A percentile compares a stretch with the other conserved stretches of the same genome.
These are phyloP conservation scores for Salvia hispanica DNA, from an alignment of 257 asterid genomes.

Conservation along the genomic window DNA sequence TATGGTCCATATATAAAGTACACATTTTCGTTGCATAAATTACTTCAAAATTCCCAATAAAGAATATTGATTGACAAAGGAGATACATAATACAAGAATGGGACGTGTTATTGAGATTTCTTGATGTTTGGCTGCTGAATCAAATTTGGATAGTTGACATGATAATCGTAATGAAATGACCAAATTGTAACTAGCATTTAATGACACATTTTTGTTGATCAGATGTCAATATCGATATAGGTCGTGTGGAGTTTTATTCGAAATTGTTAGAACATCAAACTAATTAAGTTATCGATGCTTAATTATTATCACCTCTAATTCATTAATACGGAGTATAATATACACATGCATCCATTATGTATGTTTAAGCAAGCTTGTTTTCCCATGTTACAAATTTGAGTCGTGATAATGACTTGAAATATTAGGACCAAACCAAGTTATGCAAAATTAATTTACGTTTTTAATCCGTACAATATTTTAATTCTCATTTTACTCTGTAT, in stretches of 20 bases:
- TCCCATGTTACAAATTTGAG: slow-evolving; percentile 29
- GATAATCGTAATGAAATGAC: slow-evolving; percentile 6
- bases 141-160: slow-evolving; percentile 34
- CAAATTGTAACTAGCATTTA: slow-evolving; percentile 31
- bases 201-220: slow-evolving; percentile 28
- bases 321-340: slow-evolving; percentile 17
- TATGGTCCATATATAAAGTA: no score
- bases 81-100: no score
- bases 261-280: slow-evolving; percentile 33
- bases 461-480: no score
- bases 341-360: slow-evolving; percentile 36
- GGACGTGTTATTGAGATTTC: no score
- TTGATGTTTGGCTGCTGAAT: slow-evolving; percentile 37
- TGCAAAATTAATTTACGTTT: no score
- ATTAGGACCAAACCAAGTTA: not conserved
- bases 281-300: slow-evolving; percentile 18
- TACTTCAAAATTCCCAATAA: no score
- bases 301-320: slow-evolving; percentile 30
- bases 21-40: no score
- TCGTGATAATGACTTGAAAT: slow-evolving; percentile 8
- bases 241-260: slow-evolving; percentile 15
- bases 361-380: slow-evolving; percentile 33
- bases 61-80: not conserved
- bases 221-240: slow-evolving; percentile 30
- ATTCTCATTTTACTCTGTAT: no score